Evolutionary conservation across 257 asterid species (phyloP).

Genomic region (Hygrophila difformis): DNA sequence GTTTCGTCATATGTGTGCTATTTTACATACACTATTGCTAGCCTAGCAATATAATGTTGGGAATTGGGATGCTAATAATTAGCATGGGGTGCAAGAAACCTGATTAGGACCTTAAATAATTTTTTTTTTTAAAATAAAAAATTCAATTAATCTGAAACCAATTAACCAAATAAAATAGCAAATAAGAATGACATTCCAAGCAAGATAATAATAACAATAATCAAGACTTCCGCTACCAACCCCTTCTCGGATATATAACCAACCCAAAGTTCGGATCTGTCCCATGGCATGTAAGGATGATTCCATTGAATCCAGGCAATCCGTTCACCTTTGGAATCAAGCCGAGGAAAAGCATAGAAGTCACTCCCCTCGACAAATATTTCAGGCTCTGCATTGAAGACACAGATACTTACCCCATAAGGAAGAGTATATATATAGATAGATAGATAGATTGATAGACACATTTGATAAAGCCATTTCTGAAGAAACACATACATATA

Average conservation of each 20-base stretch:
- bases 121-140: too few species aligned
- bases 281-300: conserved; percentile 99
- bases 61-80: too few species aligned
- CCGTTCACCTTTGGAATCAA: conserved; percentile 75
- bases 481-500: too few species aligned
- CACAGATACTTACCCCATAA: not conserved
- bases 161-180: conserved; percentile 5
- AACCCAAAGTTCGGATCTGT: conserved; percentile 96
- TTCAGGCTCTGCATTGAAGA: conserved; percentile 57
- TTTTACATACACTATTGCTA: too few species aligned
- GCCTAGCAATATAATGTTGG: too few species aligned
- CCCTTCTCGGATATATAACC: conserved; percentile 81
- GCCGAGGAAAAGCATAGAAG: conserved; percentile 92
- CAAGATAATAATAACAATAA: not conserved
- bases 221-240: conserved; percentile 26
- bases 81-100: not conserved
- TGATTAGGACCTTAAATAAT: too few species aligned
- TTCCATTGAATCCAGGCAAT: conserved; percentile 95
- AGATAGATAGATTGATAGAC: too few species aligned
- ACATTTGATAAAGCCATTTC: too few species aligned
- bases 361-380: conserved; percentile 61
- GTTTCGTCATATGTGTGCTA: too few species aligned
- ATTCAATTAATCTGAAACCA: conserved; percentile 12
- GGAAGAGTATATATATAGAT: too few species aligned
- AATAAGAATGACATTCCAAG: conserved; percentile 4